Base-by-base conservation (phyloP, 495 filamentous ascomycete genomes). In the Hypoxylon rickii region DNA sequence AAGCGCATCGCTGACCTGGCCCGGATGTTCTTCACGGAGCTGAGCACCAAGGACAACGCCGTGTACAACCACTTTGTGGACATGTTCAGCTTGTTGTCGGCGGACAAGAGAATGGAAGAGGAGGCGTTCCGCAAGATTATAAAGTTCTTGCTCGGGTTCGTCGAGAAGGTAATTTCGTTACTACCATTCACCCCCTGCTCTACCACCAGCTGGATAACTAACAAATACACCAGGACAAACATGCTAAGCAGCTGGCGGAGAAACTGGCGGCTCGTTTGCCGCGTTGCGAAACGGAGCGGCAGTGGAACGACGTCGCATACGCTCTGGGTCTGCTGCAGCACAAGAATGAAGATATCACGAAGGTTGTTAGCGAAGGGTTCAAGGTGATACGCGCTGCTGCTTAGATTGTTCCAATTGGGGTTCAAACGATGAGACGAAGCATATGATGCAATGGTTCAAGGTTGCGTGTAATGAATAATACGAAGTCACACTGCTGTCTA, bases 31-130 rank as follows among this genome's bases (percentile, higher is more conserved):
- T 99, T 99, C 70, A 92, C 89, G 0, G 94, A 99, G 74, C 78
- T 99, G 10, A 88, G 89, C 24, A 96, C 90, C 41, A 99, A 99
- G 73, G 95, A 99, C 69, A 97, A 99, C 68, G 95, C 95, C 0
- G 91, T 99, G 2, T 99, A 99, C 65, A 99, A 99, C 64, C 93
- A 99, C 71, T 99, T 97, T 68, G 90, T 97, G 8, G 95, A 99
- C 64, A 99, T 99, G 90, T 99, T 99, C 72, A 92, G 88, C 61
- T 65, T 97, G 64, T 71, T 99, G 39, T 91, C 89, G 37, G 89
- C 90, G 0, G 92, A 58, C 20, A 15, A 95, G 60, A 80, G 79
- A 38, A 76, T 99, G 51, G 88, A 93, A 39, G 92, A 96, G 69
- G 88, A 92, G 49, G 80, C 86, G 7, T 82, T 99, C 54, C 84